These are phyloP conservation scores for Crinitomyces ghanaensis DNA, from an alignment of 805 yeast genomes.

Conservation along the genomic window DNA sequence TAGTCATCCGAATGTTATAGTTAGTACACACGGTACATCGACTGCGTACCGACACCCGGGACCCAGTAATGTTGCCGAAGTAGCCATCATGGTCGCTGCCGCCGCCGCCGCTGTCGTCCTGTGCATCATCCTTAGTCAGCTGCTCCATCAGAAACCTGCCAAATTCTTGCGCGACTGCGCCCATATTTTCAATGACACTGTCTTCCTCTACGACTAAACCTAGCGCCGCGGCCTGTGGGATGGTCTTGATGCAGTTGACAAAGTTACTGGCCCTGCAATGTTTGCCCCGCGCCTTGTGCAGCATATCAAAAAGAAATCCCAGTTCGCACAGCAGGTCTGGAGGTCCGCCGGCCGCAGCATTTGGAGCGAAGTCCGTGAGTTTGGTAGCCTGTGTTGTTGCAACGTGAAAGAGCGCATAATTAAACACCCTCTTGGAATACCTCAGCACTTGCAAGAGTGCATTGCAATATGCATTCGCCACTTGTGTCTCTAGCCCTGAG, in stretches of 20 bases:
- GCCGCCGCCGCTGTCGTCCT: neutral
- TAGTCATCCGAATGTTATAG: too few species aligned
- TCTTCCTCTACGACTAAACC: constrained; percentile 47
- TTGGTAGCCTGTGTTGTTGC: constrained; percentile 1
- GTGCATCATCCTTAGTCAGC: constrained; percentile 39
- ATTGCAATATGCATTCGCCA: constrained; percentile 68
- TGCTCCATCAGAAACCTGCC: constrained; percentile 47
- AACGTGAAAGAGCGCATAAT: constrained; percentile 45
- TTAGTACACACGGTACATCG: too few species aligned
- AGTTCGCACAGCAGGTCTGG: constrained; percentile 52
- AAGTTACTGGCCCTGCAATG: constrained; percentile 79
- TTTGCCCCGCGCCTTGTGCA: constrained; percentile 64
- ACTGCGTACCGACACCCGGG: too few species aligned
- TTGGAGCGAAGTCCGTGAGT: constrained; percentile 22
- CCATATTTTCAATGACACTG: too few species aligned
- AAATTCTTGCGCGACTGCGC: constrained; percentile 37
- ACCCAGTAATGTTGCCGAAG: too few species aligned
- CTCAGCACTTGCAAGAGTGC: constrained; percentile 70
- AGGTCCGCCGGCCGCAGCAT: constrained; percentile 3
- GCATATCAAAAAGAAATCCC: constrained; percentile 88
- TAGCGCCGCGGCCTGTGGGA: constrained; percentile 39
- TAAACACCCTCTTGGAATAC: constrained; percentile 63
- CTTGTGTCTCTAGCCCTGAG: constrained; percentile 84
- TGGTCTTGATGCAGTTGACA: constrained; percentile 38
- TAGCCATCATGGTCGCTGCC: too few species aligned